A percentile compares a stretch with the other conserved stretches of the same genome.
phyloP scores from a whole-genome alignment of 2,329 filamentous ascomycete genomes.

The Xylaria sp. region DNA sequence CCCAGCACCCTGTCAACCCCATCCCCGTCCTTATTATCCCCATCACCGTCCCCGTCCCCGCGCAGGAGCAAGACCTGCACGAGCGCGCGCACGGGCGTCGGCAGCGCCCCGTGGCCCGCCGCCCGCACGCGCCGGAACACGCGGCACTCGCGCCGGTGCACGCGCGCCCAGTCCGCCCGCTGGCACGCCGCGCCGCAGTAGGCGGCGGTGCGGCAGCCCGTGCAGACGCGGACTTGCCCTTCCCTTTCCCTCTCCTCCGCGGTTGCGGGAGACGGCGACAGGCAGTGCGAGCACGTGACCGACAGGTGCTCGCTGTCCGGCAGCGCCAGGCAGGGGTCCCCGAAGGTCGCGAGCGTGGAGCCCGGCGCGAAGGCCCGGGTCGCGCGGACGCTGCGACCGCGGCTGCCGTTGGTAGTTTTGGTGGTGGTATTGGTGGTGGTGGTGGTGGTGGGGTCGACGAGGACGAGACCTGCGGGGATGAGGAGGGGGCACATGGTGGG shows the following conservation, averaged over 20 bases:
- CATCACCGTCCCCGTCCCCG: slow-evolving; percentile 35
- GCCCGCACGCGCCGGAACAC: slow-evolving; percentile 46
- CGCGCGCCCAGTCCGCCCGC: slow-evolving; percentile 52
- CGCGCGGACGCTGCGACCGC: slow-evolving; percentile 52
- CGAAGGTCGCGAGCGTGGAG: slow-evolving; percentile 49
- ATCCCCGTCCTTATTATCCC: too few species aligned
- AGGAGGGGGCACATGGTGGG: not conserved
- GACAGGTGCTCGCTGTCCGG: slow-evolving; percentile 47
- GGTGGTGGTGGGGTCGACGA: slow-evolving; percentile 8
- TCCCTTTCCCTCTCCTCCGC: too few species aligned
- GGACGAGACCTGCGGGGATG: slow-evolving; percentile 21
- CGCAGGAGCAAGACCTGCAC: slow-evolving; percentile 54
- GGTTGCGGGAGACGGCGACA: slow-evolving; percentile 34
- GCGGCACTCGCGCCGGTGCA: slow-evolving; percentile 59
- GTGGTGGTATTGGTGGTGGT: too few species aligned
- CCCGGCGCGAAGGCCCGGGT: slow-evolving; percentile 48
- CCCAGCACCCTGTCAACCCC: too few species aligned
- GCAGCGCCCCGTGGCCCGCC: slow-evolving; percentile 43
- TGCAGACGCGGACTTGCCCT: slow-evolving; percentile 47
- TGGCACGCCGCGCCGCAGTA: slow-evolving; percentile 62
- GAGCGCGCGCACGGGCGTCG: slow-evolving; percentile 58
- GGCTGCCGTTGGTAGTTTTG: too few species aligned
- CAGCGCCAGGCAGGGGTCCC: slow-evolving; percentile 48
- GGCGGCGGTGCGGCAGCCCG: slow-evolving; percentile 53
- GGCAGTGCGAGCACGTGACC: slow-evolving; percentile 54